Evolutionary conservation across 495 filamentous ascomycete species (phyloP).

Genomic region (Viridothelium virens): DNA sequence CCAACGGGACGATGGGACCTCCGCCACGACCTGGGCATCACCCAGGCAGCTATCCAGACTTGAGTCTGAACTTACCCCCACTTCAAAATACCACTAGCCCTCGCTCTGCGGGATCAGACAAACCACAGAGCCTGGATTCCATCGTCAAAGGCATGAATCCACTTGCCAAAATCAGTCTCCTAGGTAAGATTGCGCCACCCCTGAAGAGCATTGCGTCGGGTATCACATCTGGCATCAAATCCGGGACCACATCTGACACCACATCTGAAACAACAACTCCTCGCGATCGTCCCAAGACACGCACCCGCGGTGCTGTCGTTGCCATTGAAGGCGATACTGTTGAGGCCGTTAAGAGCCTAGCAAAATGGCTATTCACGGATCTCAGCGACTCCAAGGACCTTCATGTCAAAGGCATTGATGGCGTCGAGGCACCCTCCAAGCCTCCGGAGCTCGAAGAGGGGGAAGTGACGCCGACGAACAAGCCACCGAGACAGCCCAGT

Average conservation of each 20-base stretch:
- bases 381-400: conserved; percentile 53
- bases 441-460: neutral
- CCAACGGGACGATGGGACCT: conserved; percentile 16
- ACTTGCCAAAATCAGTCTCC: conserved; percentile 60
- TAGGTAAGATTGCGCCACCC: conserved; percentile 61
- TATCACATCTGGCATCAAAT: neutral
- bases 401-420: conserved; percentile 44
- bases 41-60: conserved; percentile 30
- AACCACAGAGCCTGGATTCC: conserved; percentile 48
- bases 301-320: conserved; percentile 65
- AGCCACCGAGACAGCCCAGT: conserved; percentile 27
- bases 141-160: conserved; percentile 68
- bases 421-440: conserved; percentile 39
- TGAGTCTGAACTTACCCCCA: conserved; percentile 31
- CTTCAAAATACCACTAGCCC: conserved; percentile 18
- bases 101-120: conserved; percentile 10
- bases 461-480: neutral
- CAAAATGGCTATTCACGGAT: conserved; percentile 53
- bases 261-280: conserved; percentile 29
- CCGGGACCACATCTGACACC: neutral
- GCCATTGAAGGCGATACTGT: conserved; percentile 68
- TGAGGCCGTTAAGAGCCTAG: conserved; percentile 46
- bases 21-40: conserved; percentile 27
- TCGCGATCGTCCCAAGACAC: conserved; percentile 35
- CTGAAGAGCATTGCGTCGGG: conserved; percentile 33